These are phyloP conservation scores for Voacanga thouarsii DNA, from an alignment of 257 asterid genomes.

Conservation along the genomic window DNA sequence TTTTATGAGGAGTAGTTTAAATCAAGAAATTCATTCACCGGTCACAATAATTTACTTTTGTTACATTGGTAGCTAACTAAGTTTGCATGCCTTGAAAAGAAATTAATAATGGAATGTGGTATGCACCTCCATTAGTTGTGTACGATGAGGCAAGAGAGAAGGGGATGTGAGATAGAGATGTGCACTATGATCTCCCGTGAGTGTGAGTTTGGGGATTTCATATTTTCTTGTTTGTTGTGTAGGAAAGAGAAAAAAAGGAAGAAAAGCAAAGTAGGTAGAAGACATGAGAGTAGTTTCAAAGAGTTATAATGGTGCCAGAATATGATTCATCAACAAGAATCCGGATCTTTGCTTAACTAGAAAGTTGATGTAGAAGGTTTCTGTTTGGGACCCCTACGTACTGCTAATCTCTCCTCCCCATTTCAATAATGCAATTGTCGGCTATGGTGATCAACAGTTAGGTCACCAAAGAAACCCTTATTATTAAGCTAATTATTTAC, in stretches of 20 bases:
- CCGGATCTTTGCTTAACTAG: constrained; percentile 50
- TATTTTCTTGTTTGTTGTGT: constrained; percentile 29
- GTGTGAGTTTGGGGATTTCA: constrained; percentile 13
- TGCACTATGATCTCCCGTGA: constrained; percentile 26
- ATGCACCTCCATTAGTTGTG: not conserved
- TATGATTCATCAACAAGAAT: constrained; percentile 48
- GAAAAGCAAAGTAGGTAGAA: constrained; percentile 38
- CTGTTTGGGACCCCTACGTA: constrained; percentile 29
- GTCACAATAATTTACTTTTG: no score
- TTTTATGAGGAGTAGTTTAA: no score
- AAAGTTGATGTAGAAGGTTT: constrained; percentile 41
- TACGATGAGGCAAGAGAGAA: constrained; percentile 27
- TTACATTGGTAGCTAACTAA: no score
- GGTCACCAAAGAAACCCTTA: constrained; percentile 28
- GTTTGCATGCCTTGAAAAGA: not conserved
- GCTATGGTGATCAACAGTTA: constrained; percentile 44
- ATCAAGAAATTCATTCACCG: no score
- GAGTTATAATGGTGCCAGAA: constrained; percentile 45
- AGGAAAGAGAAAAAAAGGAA: constrained; percentile 24
- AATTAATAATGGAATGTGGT: not conserved
- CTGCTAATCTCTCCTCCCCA: not conserved
- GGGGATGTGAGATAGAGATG: constrained; percentile 35
- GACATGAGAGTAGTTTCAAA: constrained; percentile 37
- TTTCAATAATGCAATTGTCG: constrained; percentile 55
- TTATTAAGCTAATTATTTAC: not conserved